phyloP scores from a whole-genome alignment of 1,284 basidiomycete species.

The Austroboletus rostrupii region DNA sequence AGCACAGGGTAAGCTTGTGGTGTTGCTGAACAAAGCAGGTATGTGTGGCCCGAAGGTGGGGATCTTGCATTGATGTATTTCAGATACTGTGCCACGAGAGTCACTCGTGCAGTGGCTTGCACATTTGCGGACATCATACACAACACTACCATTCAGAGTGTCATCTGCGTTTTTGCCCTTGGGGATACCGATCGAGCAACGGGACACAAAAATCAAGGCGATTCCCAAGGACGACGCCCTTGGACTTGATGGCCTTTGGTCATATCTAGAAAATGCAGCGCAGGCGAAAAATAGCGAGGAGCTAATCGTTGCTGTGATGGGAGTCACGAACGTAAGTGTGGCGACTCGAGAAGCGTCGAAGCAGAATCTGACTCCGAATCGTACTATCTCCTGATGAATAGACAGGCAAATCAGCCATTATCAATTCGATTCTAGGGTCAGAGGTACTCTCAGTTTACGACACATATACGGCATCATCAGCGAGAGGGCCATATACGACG shows the following conservation, averaged over 20 bases:
- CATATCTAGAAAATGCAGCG: conserved; percentile 44
- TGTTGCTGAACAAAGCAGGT: conserved; percentile 89
- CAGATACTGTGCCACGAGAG: conserved; percentile 84
- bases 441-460: conserved; percentile 62
- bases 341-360: not conserved
- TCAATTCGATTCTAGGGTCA: conserved; percentile 69
- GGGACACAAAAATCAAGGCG: conserved; percentile 36
- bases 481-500: conserved; percentile 67
- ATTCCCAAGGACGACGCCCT: conserved; percentile 49
- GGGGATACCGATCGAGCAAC: conserved; percentile 27
- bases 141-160: conserved; percentile 80
- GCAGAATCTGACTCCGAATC: conserved; percentile 1
- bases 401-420: conserved; percentile 79
- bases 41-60: conserved; percentile 27
- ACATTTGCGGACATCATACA: conserved; percentile 64
- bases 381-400: conserved; percentile 27
- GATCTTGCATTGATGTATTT: conserved; percentile 7
- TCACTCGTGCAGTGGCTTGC: conserved; percentile 74
- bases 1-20: conserved; percentile 49
- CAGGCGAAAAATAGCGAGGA: conserved; percentile 42
- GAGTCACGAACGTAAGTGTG: conserved; percentile 65
- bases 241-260: conserved; percentile 50
- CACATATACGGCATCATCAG: conserved; percentile 44
- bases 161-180: conserved; percentile 63
- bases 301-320: conserved; percentile 69